Evolutionary conservation across 305 asterid genomes (phyloP).

Genomic region (Plantago rigida): DNA sequence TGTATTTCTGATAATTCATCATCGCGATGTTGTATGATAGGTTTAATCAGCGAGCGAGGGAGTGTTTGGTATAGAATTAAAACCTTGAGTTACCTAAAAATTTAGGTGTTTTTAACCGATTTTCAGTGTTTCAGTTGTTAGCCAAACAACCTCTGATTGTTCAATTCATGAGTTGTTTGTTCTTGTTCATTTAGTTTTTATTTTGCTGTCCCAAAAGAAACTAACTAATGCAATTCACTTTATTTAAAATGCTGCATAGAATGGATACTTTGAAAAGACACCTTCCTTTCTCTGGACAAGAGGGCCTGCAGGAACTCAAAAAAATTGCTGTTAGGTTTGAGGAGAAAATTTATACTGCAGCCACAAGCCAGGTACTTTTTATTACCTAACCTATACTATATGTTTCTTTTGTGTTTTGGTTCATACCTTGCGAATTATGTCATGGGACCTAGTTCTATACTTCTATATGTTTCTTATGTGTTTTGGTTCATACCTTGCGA

Average conservation of each 20-base stretch:
- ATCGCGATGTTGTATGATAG: too few relatives aligned
- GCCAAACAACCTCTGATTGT: too few relatives aligned
- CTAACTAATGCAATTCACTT: neutral
- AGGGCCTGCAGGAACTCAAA: constrained; percentile 55
- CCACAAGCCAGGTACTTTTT: constrained; percentile 54
- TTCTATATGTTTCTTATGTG: too few relatives aligned
- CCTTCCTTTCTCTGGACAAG: constrained; percentile 59
- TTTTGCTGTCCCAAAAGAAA: neutral
- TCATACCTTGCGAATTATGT: too few relatives aligned
- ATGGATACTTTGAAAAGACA: constrained; percentile 62
- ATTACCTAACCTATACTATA: constrained; percentile 7
- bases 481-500: too few relatives aligned
- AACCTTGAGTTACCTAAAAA: too few relatives aligned
- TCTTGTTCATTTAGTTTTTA: neutral
- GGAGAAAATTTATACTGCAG: constrained; percentile 58
- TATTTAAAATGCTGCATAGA: constrained; percentile 31
- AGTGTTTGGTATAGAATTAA: too few relatives aligned
- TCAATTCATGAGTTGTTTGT: too few relatives aligned
- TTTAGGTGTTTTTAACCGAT: too few relatives aligned
- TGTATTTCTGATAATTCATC: neutral
- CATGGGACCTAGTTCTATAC: too few relatives aligned
- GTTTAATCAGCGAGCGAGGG: too few relatives aligned
- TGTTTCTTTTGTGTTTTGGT: neutral
- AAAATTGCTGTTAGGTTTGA: constrained; percentile 61
- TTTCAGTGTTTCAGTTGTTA: too few relatives aligned